Evolutionary conservation across 345 rosid species (phyloP).

Genomic region (Atalantia buxifolia): DNA sequence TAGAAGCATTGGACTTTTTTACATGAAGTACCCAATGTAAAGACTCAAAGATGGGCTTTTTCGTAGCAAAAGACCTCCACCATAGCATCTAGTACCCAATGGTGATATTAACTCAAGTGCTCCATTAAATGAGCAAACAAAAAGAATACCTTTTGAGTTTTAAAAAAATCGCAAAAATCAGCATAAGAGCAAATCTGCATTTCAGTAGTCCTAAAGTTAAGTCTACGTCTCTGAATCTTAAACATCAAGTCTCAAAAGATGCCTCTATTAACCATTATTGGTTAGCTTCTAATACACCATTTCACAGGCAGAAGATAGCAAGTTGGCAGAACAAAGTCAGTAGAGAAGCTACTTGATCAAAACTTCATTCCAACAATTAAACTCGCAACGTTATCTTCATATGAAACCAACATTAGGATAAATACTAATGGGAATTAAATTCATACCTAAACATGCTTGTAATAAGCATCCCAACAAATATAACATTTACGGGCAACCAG

Average conservation of each 20-base stretch:
- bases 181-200: background rate
- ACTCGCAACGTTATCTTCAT: background rate
- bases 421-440: background rate
- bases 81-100: background rate
- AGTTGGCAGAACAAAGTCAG: background rate
- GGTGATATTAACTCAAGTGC: background rate
- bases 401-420: background rate
- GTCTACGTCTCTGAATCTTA: background rate
- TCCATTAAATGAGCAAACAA: background rate
- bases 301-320: background rate
- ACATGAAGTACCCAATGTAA: background rate
- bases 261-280: background rate
- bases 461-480: slow-evolving; percentile 96
- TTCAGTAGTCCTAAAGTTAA: background rate
- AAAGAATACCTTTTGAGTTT: background rate
- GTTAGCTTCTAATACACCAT: background rate
- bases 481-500: slow-evolving; percentile 94
- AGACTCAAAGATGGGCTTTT: background rate
- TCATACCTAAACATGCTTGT: slow-evolving; percentile 99
- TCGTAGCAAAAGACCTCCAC: background rate
- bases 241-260: background rate
- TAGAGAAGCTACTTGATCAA: background rate
- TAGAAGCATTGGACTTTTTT: background rate
- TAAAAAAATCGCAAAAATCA: background rate
- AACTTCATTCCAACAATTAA: background rate